A percentile compares a stretch with the other conserved stretches of the same genome.
These are phyloP conservation scores for Pleurotus giganteus DNA, from an alignment of 768 basidiomycete genomes.

Conservation along the genomic window DNA sequence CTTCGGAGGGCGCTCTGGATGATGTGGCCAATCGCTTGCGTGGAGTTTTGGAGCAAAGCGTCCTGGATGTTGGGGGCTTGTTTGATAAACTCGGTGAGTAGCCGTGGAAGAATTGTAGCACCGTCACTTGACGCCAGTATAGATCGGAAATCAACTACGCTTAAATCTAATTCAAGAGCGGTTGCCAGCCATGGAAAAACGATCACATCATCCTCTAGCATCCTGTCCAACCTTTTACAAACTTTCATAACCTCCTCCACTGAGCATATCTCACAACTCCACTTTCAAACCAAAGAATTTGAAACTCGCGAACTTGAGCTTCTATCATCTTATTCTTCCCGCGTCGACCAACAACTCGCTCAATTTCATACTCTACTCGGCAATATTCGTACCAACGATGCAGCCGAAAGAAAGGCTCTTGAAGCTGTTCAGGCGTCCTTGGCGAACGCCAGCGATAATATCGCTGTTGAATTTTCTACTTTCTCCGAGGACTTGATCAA, in stretches of 20 bases:
- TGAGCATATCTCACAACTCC: constrained; percentile 52
- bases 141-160: constrained; percentile 74
- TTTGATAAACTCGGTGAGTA: constrained; percentile 82
- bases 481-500: constrained; percentile 56
- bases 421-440: constrained; percentile 44
- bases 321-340: constrained; percentile 45
- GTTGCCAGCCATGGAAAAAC: constrained; percentile 63
- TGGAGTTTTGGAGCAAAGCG: constrained; percentile 60
- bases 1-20: constrained; percentile 69
- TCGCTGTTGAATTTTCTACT: constrained; percentile 48
- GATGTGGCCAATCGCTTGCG: constrained; percentile 71
- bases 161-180: constrained; percentile 62
- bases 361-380: constrained; percentile 50
- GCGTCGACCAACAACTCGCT: constrained; percentile 57
- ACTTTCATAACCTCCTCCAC: constrained; percentile 58
- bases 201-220: constrained; percentile 51
- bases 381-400: constrained; percentile 55
- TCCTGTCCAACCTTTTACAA: constrained; percentile 56
- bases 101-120: background rate
- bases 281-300: constrained; percentile 54
- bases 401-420: constrained; percentile 51
- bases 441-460: constrained; percentile 48
- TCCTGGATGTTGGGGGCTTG: constrained; percentile 66
- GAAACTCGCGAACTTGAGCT: constrained; percentile 55
- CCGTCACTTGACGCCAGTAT: constrained; percentile 12